Conservation (phyloP, 805 yeast genomes). For the Citeromyces nyonsensis region DNA sequence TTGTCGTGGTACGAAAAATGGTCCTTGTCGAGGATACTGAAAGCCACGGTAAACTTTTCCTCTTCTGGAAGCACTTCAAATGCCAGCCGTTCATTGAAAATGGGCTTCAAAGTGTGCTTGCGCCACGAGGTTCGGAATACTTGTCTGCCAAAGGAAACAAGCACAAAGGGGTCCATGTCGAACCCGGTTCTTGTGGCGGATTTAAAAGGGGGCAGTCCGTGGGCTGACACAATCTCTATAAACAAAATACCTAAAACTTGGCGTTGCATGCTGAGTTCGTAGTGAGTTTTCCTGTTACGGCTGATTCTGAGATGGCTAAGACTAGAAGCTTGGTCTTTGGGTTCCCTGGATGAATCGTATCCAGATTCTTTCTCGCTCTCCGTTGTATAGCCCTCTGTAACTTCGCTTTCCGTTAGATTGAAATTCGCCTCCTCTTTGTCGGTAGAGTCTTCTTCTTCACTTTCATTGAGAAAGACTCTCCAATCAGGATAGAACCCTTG, state of each 20-base stretch:
- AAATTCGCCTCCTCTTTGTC: background rate
- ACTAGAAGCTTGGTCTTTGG: too few species aligned
- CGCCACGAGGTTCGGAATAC: slow-evolving; percentile 78
- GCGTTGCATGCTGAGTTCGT: slow-evolving; percentile 19
- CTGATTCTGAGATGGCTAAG: background rate
- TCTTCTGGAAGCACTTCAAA: slow-evolving; percentile 66
- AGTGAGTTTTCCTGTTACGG: slow-evolving; percentile 7
- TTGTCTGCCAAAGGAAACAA: slow-evolving; percentile 77
- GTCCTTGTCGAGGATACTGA: slow-evolving; percentile 76
- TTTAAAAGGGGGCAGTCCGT: slow-evolving; percentile 64
- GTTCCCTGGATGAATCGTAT: too few species aligned
- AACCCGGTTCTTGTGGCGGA: slow-evolving; percentile 63
- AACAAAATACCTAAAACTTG: slow-evolving; percentile 55
- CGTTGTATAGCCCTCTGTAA: background rate
- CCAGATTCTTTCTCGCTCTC: too few species aligned
- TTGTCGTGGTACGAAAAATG: slow-evolving; percentile 69
- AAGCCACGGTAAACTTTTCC: slow-evolving; percentile 43
- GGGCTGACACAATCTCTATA: slow-evolving; percentile 59
- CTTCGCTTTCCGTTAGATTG: background rate
- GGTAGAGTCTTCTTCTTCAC: background rate
- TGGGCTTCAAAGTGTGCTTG: slow-evolving; percentile 70
- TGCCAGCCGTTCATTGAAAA: slow-evolving; percentile 65
- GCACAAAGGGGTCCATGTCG: slow-evolving; percentile 95
- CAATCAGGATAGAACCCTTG: slow-evolving; percentile 7
- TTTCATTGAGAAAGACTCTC: too few species aligned